Base-by-base conservation (phyloP, 805 yeast genomes). In the Maudiozyma pseudohumilis region DNA sequence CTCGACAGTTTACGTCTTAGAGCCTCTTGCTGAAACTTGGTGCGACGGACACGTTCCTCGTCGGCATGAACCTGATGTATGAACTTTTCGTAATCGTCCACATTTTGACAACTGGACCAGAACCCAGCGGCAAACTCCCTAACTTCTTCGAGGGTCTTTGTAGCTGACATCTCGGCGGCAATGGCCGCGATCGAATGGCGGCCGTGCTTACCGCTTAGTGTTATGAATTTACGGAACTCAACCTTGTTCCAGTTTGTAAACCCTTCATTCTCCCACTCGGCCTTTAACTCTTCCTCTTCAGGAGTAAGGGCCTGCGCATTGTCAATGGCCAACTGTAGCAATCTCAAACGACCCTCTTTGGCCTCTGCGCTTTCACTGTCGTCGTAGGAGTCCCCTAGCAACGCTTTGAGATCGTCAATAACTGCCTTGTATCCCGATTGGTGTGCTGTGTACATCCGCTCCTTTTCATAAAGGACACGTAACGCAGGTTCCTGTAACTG, bases 81-180 rank as follows among this genome's bases (percentile, higher is more conserved):
- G 58, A 80, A 85, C 45, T 84, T 73, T 47, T 92, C 98, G 60
- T 79, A 80, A 9, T 95, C 95, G 24, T 89, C 97, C 44, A 92
- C 80, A 47, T 79, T 83, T 35, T 73, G 68, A 52, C 76, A 80
- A 36, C 80, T 71, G 19, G 69, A 52, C 98, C 97, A 92, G 58
- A 92, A 92, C 8, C 71, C 80, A 36, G 69, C 68, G 10, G 88
- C 77, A 56, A 89, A 92, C 26, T 74, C 79, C 41, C 75, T 60
- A 10, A 89, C 83, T 43, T 92, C 96, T 9, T 83, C 94, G 20
- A 65, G 57, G 0, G 87, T 70, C 59, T 92, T 92, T 36, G 79
- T 87, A 19, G 82, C 88, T 3, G 61, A 60, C 54, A 88, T 74
- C 53, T 88, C 96, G 10, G 70, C 53, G 0, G 94, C 78, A 40